Evolutionary conservation across 371 early-diverging fungal genomes (phyloP).

Genomic region (Lichtheimia ramosa): DNA sequence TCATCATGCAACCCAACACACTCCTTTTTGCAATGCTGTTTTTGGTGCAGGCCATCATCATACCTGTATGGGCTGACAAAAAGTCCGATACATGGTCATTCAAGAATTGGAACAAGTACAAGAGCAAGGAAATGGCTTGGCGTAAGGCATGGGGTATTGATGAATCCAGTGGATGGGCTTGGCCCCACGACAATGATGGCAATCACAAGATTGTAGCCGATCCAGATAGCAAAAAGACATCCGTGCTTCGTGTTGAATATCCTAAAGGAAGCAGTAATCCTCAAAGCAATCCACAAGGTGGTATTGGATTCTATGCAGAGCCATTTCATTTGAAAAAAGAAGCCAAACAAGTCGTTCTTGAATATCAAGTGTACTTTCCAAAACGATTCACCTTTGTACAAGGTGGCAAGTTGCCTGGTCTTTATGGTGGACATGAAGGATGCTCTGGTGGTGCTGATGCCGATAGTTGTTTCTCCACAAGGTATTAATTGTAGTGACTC

Average conservation of each 20-base stretch:
- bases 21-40: background rate
- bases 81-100: slow-evolving; percentile 2
- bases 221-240: slow-evolving; percentile 23
- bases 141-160: slow-evolving; percentile 21
- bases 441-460: slow-evolving; percentile 63
- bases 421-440: slow-evolving; percentile 51
- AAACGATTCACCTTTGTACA: slow-evolving; percentile 51
- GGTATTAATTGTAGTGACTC: slow-evolving; percentile 21
- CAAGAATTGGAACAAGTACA: slow-evolving; percentile 12
- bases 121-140: slow-evolving; percentile 20
- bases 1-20: no score
- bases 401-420: slow-evolving; percentile 62
- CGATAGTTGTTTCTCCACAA: slow-evolving; percentile 57
- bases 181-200: slow-evolving; percentile 17
- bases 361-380: slow-evolving; percentile 54
- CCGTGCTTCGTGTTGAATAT: slow-evolving; percentile 44
- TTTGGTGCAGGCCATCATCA: background rate
- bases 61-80: background rate
- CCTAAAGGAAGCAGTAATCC: slow-evolving; percentile 46
- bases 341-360: slow-evolving; percentile 28
- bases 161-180: slow-evolving; percentile 20
- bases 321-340: slow-evolving; percentile 36
- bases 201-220: slow-evolving; percentile 34
- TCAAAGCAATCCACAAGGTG: slow-evolving; percentile 35
- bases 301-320: slow-evolving; percentile 49